Conservation (phyloP, 768 basidiomycete genomes). For the Cyclocybe cylindracea region DNA sequence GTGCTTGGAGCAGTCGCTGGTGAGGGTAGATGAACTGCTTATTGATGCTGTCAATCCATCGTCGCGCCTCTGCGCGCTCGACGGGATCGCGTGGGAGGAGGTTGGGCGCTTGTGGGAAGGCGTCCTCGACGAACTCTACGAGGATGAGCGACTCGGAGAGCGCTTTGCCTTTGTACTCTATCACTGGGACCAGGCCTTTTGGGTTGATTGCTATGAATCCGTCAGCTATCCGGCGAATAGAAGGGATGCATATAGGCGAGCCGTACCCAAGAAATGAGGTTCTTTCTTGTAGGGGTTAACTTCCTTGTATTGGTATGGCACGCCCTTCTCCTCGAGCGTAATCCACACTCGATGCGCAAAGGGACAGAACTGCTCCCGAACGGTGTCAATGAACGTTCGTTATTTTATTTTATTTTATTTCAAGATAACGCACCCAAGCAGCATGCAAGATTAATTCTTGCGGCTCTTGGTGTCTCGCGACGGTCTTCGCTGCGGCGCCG, state of each 20-base stretch:
- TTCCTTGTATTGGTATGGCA: slow-evolving; percentile 69
- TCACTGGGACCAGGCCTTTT: slow-evolving; percentile 65
- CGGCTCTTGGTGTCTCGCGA: slow-evolving; percentile 49
- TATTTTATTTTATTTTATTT: too few relatives aligned
- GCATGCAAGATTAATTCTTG: slow-evolving; percentile 61
- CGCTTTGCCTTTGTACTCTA: slow-evolving; percentile 53
- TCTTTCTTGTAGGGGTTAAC: slow-evolving; percentile 77
- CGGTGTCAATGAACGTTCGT: too few relatives aligned
- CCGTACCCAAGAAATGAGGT: slow-evolving; percentile 50
- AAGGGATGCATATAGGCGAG: background rate
- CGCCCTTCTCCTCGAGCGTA: slow-evolving; percentile 61
- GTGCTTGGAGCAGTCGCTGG: slow-evolving; percentile 49
- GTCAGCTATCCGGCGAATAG: background rate
- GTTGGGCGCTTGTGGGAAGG: slow-evolving; percentile 46
- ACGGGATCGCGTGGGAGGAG: slow-evolving; percentile 54
- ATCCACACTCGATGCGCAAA: slow-evolving; percentile 68
- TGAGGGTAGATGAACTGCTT: slow-evolving; percentile 55
- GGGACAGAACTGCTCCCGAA: slow-evolving; percentile 50
- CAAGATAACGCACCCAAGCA: slow-evolving; percentile 49
- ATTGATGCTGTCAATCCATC: slow-evolving; percentile 57
- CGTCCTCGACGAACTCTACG: slow-evolving; percentile 69
- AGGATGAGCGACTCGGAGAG: slow-evolving; percentile 68
- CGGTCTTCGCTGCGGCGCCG: slow-evolving; percentile 51
- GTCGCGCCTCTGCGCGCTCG: slow-evolving; percentile 49
- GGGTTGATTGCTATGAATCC: slow-evolving; percentile 51